phyloP scores from a whole-genome alignment of 2,329 filamentous ascomycete species.

The Pochonia chlamydosporia region DNA sequence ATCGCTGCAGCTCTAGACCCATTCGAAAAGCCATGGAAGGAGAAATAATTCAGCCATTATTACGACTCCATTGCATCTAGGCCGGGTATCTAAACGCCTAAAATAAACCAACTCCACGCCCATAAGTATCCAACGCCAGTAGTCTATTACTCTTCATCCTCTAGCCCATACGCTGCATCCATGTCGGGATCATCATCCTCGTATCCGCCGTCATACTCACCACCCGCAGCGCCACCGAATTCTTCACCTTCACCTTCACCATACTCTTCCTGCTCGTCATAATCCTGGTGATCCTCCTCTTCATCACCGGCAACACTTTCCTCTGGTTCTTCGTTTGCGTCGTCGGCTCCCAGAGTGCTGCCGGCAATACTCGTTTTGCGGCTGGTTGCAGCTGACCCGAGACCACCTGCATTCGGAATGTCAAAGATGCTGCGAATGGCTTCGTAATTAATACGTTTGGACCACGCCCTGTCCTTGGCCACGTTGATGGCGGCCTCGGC shows the following conservation, averaged over 20 bases:
- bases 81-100: not conserved
- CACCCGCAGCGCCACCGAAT: conserved; percentile 25
- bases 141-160: conserved; percentile 4
- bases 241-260: conserved; percentile 27
- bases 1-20: not conserved
- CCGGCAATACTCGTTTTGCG: conserved; percentile 33
- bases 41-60: not conserved
- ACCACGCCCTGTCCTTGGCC: conserved; percentile 62
- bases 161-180: conserved; percentile 24
- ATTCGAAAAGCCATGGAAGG: too few species aligned
- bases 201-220: conserved; percentile 26
- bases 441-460: conserved; percentile 71
- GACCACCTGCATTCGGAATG: conserved; percentile 34
- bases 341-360: conserved; percentile 29
- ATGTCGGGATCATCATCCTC: conserved; percentile 31
- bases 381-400: conserved; percentile 46
- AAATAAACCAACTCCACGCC: not conserved
- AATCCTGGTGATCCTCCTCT: conserved; percentile 23
- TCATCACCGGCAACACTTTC: conserved; percentile 30
- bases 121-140: too few species aligned
- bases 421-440: conserved; percentile 54
- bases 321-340: conserved; percentile 26
- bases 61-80: not conserved
- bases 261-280: conserved; percentile 29
- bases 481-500: conserved; percentile 64